phyloP scores from a whole-genome alignment of 1,139 yeast species.

The Oligophagozyma castellii region DNA sequence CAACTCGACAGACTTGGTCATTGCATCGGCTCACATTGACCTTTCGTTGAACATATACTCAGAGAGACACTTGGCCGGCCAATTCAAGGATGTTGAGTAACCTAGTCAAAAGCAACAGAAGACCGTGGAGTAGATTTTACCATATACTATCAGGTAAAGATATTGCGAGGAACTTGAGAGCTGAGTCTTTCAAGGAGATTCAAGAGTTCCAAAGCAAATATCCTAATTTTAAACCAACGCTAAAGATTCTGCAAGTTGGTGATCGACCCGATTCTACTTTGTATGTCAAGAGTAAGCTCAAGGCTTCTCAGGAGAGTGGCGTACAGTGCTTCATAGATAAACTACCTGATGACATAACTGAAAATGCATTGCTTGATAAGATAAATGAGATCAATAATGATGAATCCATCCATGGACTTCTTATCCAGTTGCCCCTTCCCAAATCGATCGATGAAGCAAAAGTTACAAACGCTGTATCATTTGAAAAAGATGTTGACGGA shows the following conservation, averaged over 20 bases:
- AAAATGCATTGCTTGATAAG: constrained; percentile 41
- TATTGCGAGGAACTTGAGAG: constrained; percentile 26
- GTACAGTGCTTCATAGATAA: constrained; percentile 45
- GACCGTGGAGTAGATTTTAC: constrained; percentile 14
- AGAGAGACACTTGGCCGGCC: too few relatives aligned
- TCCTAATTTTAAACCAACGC: constrained; percentile 44
- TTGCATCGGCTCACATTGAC: too few relatives aligned
- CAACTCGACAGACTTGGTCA: too few relatives aligned
- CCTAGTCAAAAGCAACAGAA: too few relatives aligned
- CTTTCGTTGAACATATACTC: too few relatives aligned
- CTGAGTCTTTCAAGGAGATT: constrained; percentile 34
- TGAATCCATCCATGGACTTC: constrained; percentile 51
- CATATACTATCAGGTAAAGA: constrained; percentile 29
- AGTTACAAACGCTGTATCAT: constrained; percentile 53
- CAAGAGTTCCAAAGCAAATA: constrained; percentile 32
- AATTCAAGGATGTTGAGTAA: too few relatives aligned
- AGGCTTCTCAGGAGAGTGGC: constrained; percentile 58
- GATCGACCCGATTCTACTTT: constrained; percentile 64
- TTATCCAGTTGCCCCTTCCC: constrained; percentile 67
- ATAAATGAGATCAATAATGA: constrained; percentile 48
- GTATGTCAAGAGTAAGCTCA: constrained; percentile 60
- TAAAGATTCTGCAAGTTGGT: constrained; percentile 66
- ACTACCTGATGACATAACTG: constrained; percentile 41
- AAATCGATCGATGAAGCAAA: constrained; percentile 52
- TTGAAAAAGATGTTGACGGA: constrained; percentile 70